Evolutionary conservation across 129 eudicot genomes (phyloP), one percentile per base, ranked within the genome.

Genomic region (Sambucus nigra): DNA sequence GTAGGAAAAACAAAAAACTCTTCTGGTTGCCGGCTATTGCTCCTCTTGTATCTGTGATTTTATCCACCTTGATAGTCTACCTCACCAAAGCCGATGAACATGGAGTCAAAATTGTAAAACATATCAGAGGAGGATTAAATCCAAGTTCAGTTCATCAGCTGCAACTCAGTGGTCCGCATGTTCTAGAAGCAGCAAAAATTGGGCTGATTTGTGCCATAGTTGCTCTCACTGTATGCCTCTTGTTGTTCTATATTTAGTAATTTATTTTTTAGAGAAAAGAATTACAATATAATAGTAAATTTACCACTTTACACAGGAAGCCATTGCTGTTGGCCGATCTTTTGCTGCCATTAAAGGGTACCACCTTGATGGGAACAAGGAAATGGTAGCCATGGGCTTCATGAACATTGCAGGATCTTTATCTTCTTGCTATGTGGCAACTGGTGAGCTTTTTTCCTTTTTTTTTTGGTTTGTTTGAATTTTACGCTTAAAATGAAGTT

Each of bases 11-110:
- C 67, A 76, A 68, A 65, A 77, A 67, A 14, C 39, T 86, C 23
- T 86, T 81, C 76, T 86, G 95, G 95, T 23, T 86, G 60, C 74
- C 86, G 1, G 92, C 95, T 17, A 68, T 81, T 61, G 84, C 95
- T 22, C 95, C 95, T 4, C 83, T 86, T 19, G 35, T 78, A 45
- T 76, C 87, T 1, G 92, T 86, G 12, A 62, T 81, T 16, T 44
- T 81, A 23, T 79, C 92, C 11, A 78, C 87, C 5, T 31, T 73
- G 62, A 63, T 86, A 16, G 92, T 79, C 18, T 86, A 69, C 46
- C 38, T 78, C 22, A 68, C 81, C 5, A 79, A 76, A 64, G 95
- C 79, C 2, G 87, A 81, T 33, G 70, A 75, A 18, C 87, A 86
- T 32, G 95, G 87, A 15, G 40, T 86, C 22, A 80, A 72, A 61